A percentile compares a stretch with the other conserved stretches of the same genome.
Conservation (phyloP, 2,329 filamentous ascomycete species). For the Diatrype stigma region DNA sequence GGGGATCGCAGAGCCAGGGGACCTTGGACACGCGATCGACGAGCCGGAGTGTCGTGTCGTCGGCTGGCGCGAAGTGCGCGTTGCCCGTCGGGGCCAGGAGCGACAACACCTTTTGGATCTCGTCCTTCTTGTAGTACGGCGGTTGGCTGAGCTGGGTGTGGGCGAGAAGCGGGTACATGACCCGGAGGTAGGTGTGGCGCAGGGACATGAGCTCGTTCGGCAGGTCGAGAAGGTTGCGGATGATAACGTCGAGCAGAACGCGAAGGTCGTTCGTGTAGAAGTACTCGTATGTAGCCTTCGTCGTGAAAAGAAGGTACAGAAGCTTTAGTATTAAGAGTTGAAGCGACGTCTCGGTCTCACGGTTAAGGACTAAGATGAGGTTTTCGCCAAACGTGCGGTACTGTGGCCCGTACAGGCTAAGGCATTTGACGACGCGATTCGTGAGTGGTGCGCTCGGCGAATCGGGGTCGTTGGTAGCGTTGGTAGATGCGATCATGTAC, state of each 20-base stretch:
- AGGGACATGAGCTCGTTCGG: constrained; percentile 75
- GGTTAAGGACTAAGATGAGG: constrained; percentile 89
- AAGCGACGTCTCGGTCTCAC: constrained; percentile 88
- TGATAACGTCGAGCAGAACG: constrained; percentile 90
- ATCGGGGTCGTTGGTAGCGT: constrained; percentile 37
- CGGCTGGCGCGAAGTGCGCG: constrained; percentile 73
- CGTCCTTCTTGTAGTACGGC: constrained; percentile 86
- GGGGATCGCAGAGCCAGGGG: constrained; percentile 57
- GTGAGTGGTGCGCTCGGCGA: constrained; percentile 57
- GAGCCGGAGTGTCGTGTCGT: constrained; percentile 74
- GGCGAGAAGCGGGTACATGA: constrained; percentile 82
- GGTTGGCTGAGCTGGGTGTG: constrained; percentile 86
- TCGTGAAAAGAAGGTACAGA: constrained; percentile 92
- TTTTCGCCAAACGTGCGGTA: constrained; percentile 98
- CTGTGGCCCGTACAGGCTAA: constrained; percentile 72
- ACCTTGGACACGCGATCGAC: constrained; percentile 72
- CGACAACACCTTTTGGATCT: constrained; percentile 71
- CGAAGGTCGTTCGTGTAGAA: constrained; percentile 98
- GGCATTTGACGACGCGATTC: constrained; percentile 88
- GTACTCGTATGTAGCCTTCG: constrained; percentile 87
- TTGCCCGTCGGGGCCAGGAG: constrained; percentile 65
- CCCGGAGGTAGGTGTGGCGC: constrained; percentile 90
- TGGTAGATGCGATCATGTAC: constrained; percentile 79
- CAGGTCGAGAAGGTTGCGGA: constrained; percentile 92
- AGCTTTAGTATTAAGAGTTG: constrained; percentile 96